Evolutionary conservation across 441 rosid species (phyloP).

Genomic region (Jatropha podagrica): DNA sequence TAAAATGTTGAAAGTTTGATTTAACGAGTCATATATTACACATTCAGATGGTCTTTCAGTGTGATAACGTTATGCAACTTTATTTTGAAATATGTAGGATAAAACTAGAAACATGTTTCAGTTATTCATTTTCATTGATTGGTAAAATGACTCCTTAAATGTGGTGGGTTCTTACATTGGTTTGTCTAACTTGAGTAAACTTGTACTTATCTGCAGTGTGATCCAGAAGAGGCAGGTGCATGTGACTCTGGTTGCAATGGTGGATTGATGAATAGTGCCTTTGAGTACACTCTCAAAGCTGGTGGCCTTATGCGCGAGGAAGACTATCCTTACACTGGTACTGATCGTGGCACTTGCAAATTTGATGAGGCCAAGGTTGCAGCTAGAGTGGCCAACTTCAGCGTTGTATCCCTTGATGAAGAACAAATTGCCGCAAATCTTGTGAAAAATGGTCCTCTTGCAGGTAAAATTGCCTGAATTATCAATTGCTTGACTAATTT

Average conservation of each 20-base stretch:
- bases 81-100: neutral
- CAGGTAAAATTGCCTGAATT: conserved; percentile 36
- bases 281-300: conserved; percentile 83
- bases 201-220: conserved; percentile 58
- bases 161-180: neutral
- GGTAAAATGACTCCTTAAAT: too few species aligned
- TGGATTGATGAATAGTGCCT: conserved; percentile 89
- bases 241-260: conserved; percentile 97
- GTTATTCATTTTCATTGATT: neutral
- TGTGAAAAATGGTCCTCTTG: conserved; percentile 83
- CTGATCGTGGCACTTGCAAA: conserved; percentile 66
- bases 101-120: neutral
- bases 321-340: conserved; percentile 91
- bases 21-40: neutral
- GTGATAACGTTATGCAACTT: neutral
- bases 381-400: conserved; percentile 81
- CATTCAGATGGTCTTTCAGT: neutral
- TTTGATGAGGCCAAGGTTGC: conserved; percentile 78
- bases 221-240: conserved; percentile 76
- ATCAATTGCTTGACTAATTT: neutral
- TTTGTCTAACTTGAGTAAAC: neutral
- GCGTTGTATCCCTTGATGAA: conserved; percentile 84
- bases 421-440: conserved; percentile 93
- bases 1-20: neutral
- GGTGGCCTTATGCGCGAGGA: conserved; percentile 93